Evolutionary conservation across 495 filamentous ascomycete genomes (phyloP).

Genomic region (Aspergillus wentii): DNA sequence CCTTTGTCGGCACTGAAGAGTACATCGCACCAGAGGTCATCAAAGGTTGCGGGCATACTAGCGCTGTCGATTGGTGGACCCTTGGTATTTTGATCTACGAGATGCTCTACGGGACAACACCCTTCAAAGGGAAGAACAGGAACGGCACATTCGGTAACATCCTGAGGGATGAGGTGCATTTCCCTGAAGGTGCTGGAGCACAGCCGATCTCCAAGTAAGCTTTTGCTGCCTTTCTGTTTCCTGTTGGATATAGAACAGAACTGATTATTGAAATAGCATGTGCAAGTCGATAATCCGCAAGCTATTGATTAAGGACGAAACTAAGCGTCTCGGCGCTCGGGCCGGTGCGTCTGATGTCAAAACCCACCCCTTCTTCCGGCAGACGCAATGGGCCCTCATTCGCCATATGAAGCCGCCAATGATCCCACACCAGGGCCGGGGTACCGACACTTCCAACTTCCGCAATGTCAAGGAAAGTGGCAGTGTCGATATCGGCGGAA

Average conservation of each 20-base stretch:
- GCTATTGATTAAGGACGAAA: constrained; percentile 95
- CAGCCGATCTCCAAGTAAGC: constrained; percentile 89
- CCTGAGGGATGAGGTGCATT: constrained; percentile 86
- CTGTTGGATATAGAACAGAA: too few relatives aligned
- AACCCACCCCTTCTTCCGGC: constrained; percentile 90
- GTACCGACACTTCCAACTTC: constrained; percentile 93
- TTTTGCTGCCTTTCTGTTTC: neutral
- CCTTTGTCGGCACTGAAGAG: constrained; percentile 96
- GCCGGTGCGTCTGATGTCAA: constrained; percentile 97
- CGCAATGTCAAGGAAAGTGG: constrained; percentile 95
- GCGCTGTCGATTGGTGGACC: constrained; percentile 99
- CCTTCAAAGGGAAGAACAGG: constrained; percentile 98
- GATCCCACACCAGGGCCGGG: constrained; percentile 87
- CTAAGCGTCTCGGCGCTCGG: constrained; percentile 86
- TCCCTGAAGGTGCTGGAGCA: constrained; percentile 80
- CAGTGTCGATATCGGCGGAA: constrained; percentile 82
- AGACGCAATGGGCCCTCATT: constrained; percentile 93
- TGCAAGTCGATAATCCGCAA: constrained; percentile 98
- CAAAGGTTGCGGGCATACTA: constrained; percentile 96
- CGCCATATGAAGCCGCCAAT: constrained; percentile 99
- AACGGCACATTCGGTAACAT: constrained; percentile 99
- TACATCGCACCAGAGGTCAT: constrained; percentile 99
- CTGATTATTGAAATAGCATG: constrained; percentile 47
- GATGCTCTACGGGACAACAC: constrained; percentile 98
- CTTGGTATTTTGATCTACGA: constrained; percentile 95